These are phyloP conservation scores for Rhododendron simsii DNA, from an alignment of 148 eudicot genomes.

Conservation along the genomic window DNA sequence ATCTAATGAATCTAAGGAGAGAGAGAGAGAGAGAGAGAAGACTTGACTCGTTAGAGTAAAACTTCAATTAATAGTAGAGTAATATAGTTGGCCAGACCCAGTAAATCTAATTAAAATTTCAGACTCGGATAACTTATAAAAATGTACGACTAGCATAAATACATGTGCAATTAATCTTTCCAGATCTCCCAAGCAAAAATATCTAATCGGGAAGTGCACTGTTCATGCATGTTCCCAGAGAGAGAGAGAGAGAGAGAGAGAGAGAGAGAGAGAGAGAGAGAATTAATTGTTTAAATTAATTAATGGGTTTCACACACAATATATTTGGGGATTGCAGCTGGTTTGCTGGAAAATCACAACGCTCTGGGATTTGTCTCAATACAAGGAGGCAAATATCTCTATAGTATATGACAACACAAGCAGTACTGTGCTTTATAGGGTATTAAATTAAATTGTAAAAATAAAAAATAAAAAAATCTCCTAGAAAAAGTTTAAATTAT, in stretches of 20 bases:
- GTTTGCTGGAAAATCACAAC: background rate
- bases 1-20: background rate
- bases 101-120: background rate
- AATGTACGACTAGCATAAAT: background rate
- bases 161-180: background rate
- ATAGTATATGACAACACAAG: background rate
- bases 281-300: too few relatives aligned
- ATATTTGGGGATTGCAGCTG: background rate
- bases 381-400: background rate
- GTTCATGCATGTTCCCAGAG: background rate
- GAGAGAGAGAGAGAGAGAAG: background rate
- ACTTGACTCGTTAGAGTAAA: too few relatives aligned
- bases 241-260: background rate
- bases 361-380: background rate
- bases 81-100: background rate
- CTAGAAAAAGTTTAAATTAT: too few relatives aligned
- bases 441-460: too few relatives aligned
- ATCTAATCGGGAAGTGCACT: background rate
- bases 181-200: background rate
- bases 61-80: background rate
- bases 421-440: background rate
- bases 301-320: background rate
- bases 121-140: background rate
- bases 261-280: background rate
- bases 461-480: background rate